Conservation (phyloP, 352 stramenopile species). For the Thraustochytrium sp. region DNA sequence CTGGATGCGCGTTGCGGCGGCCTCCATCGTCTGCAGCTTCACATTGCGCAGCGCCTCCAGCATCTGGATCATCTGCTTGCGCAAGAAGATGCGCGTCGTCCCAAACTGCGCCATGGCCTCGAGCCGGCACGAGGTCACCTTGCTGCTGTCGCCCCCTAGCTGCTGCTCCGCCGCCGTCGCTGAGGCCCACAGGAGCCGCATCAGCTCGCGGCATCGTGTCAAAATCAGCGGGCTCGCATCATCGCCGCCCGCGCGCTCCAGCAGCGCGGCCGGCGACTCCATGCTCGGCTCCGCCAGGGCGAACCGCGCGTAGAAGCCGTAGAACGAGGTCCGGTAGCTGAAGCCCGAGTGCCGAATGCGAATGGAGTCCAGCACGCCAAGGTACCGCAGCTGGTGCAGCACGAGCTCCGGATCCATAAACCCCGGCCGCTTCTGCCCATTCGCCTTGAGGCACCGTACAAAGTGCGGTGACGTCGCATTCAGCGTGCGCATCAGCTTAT, state of each 20-base stretch:
- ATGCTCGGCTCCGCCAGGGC: constrained; percentile 31
- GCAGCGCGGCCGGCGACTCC: background rate
- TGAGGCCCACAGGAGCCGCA: background rate
- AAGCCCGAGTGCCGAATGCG: constrained; percentile 95
- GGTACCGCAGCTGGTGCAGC: constrained; percentile 92
- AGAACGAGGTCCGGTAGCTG: constrained; percentile 88
- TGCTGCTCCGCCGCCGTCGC: background rate
- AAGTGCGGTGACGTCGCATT: constrained; percentile 91
- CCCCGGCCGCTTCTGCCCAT: constrained; percentile 84
- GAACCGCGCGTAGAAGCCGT: constrained; percentile 48
- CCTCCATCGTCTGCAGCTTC: constrained; percentile 43
- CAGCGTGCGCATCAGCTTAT: constrained; percentile 83
- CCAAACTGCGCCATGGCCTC: constrained; percentile 44
- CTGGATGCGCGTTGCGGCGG: constrained; percentile 38
- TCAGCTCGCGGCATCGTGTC: background rate
- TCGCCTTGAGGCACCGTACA: constrained; percentile 95
- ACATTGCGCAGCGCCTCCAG: constrained; percentile 48
- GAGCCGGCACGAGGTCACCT: background rate
- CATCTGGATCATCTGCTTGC: constrained; percentile 47
- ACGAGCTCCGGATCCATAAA: constrained; percentile 80
- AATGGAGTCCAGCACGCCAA: constrained; percentile 96
- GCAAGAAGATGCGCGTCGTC: constrained; percentile 44
- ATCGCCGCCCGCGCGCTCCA: background rate
- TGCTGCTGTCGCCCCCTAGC: background rate
- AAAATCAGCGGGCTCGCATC: background rate